Base-by-base conservation (phyloP, 2,329 filamentous ascomycete genomes). In the Didymellaceae sp. region DNA sequence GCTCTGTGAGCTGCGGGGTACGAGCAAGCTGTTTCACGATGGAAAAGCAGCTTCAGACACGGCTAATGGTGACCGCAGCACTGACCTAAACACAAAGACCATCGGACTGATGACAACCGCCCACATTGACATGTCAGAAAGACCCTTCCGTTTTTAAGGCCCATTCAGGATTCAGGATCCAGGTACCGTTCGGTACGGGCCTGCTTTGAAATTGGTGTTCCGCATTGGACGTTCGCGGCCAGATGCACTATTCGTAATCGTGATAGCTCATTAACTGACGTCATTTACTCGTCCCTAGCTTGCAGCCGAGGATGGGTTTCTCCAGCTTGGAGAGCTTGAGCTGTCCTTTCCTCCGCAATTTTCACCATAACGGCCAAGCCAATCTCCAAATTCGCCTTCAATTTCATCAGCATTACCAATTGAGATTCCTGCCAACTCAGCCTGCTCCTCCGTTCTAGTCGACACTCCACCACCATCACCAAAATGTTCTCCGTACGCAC, bases 401-500 rank as follows among this genome's bases (percentile, higher is more conserved):
- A 38, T 45, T 39, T 24, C 37, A 46, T 52, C 32, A 21, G 18
- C 11, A 20, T 17, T 22, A 6, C 11, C 38, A 43, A 49, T 39
- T 37, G 38, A 42, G 24, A 20, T 7, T n/a, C 4, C 17, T 42
- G n/a, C 10, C 16, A 11, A 22, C 6, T 18, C 18, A 28, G 3
- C 21, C 9, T 14, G 20, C 33, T 21, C 25, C 26, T 28, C 16
- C 20, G 26, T 37, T 26, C 9, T 18, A 14, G 9, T 33, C 16
- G 18, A 9, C 44, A 33, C 18, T 14, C 21, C 32, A 13, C 30
- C 45, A 8, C 34, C 31, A 32, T 17, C 35, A 26, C 22, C 39
- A 47, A 34, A 1, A 74, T 74, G 71, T 67, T 66, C 21, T 61
- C 64, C 32, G 51, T 70, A 53, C 65, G 70, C 53, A 61, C 52